A percentile compares a stretch with the other conserved stretches of the same genome.
Evolutionary conservation across 805 yeast genomes (phyloP).

Genomic region (Kurtzmaniella cleridarum): DNA sequence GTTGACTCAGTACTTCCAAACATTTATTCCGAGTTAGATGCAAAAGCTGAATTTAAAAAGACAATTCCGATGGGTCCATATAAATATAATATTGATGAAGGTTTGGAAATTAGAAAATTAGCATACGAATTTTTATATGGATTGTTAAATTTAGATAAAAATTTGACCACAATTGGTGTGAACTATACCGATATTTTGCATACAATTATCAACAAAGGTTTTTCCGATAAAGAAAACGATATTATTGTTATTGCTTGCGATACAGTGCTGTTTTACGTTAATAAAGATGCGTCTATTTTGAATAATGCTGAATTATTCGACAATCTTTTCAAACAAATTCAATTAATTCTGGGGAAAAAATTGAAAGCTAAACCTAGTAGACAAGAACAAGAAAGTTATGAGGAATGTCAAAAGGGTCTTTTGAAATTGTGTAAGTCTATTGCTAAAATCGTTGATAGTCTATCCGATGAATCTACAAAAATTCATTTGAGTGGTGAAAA

Average conservation of each 20-base stretch:
- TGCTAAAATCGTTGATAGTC: constrained; percentile 3
- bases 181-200: constrained; percentile 30
- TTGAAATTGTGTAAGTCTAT: constrained; percentile 22
- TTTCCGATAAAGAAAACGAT: constrained; percentile 59
- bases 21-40: constrained; percentile 48
- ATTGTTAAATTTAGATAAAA: constrained; percentile 28
- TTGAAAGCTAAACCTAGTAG: constrained; percentile 59
- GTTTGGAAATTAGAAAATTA: constrained; percentile 65
- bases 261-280: constrained; percentile 31
- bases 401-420: constrained; percentile 38
- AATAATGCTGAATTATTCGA: constrained; percentile 13
- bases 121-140: constrained; percentile 67
- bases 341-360: constrained; percentile 37
- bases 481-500: too few species aligned
- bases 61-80: constrained; percentile 81
- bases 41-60: constrained; percentile 54
- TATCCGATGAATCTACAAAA: too few species aligned
- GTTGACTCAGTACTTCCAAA: constrained; percentile 41
- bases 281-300: constrained; percentile 24
- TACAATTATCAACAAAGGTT: constrained; percentile 42
- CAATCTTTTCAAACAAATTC: constrained; percentile 32
- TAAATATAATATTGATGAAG: constrained; percentile 76
- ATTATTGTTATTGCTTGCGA: constrained; percentile 48
- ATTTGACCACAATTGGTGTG: constrained; percentile 11
- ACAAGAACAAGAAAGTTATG: constrained; percentile 56